Evolutionary conservation across 2,329 filamentous ascomycete genomes (phyloP).

Genomic region (Tolypocladium nubicola): DNA sequence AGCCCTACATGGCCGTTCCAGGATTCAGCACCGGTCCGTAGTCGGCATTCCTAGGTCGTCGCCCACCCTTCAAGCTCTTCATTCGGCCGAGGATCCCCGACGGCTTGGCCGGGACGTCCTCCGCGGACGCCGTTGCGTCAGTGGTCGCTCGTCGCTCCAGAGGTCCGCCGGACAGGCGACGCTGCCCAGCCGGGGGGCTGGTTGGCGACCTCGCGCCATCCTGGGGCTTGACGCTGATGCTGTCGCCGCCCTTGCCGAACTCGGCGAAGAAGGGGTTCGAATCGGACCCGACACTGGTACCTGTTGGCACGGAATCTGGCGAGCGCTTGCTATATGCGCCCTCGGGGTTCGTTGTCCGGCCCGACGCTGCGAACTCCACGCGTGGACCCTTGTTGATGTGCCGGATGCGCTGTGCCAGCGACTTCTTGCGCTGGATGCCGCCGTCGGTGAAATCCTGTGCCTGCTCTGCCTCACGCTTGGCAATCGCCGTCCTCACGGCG

Average conservation of each 20-base stretch:
- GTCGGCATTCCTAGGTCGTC: constrained; percentile 26
- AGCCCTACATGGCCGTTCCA: constrained; percentile 28
- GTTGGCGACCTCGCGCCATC: constrained; percentile 34
- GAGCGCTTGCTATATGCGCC: constrained; percentile 30
- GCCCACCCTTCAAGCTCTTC: constrained; percentile 69
- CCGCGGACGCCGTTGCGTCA: constrained; percentile 32
- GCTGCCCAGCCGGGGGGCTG: constrained; percentile 43
- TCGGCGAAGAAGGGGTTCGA: constrained; percentile 78
- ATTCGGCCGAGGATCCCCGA: constrained; percentile 67
- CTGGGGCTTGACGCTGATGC: constrained; percentile 33
- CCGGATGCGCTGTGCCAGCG: constrained; percentile 81
- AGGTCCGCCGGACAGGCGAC: constrained; percentile 24
- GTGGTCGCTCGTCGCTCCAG: constrained; percentile 57
- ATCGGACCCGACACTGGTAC: constrained; percentile 20
- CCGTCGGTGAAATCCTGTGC: constrained; percentile 44
- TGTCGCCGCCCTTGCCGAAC: constrained; percentile 49
- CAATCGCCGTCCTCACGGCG: constrained; percentile 69
- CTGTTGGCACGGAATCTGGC: constrained; percentile 24
- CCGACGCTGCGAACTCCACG: constrained; percentile 41
- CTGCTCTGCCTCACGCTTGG: constrained; percentile 62
- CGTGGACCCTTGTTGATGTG: constrained; percentile 66
- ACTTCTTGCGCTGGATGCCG: constrained; percentile 83
- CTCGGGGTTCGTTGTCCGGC: constrained; percentile 49
- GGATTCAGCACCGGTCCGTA: constrained; percentile 8
- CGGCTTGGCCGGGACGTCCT: constrained; percentile 29